phyloP scores from a whole-genome alignment of 139 green algal genomes.

The Zygnema cylindricum region DNA sequence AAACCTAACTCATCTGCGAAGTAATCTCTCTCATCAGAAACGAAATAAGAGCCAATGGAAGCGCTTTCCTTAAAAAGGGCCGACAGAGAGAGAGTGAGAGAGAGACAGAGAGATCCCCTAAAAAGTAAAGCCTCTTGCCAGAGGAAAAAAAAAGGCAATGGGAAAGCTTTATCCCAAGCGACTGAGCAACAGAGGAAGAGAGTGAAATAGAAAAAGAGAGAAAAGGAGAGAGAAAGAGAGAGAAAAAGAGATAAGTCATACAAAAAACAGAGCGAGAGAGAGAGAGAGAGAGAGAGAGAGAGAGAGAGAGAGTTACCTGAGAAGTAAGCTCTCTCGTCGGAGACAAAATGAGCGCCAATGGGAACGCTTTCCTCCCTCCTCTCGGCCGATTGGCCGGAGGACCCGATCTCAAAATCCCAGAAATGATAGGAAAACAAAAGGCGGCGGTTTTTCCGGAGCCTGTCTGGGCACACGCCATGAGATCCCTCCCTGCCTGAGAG shows the following conservation, averaged over 20 bases:
- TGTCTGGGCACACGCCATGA: conserved; percentile 87
- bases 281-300: neutral
- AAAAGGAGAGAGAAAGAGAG: neutral
- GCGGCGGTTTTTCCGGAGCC: conserved; percentile 97
- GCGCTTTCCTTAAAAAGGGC: too few relatives aligned
- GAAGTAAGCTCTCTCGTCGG: conserved; percentile 71
- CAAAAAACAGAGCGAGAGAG: neutral
- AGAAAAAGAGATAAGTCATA: neutral
- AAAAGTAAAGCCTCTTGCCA: too few relatives aligned
- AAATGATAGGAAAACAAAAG: conserved; percentile 98
- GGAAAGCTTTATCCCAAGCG: too few relatives aligned
- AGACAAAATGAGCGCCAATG: conserved; percentile 87
- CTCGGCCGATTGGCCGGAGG: conserved; percentile 60
- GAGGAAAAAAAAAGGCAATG: too few relatives aligned
- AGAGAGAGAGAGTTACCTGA: neutral
- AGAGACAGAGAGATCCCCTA: too few relatives aligned
- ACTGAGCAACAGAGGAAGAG: neutral
- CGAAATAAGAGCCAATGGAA: too few relatives aligned
- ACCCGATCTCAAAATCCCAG: conserved; percentile 82
- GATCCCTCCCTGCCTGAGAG: conserved; percentile 86
- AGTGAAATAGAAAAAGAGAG: neutral
- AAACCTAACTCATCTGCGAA: too few relatives aligned
- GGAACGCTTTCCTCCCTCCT: conserved; percentile 83
- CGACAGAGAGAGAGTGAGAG: too few relatives aligned
- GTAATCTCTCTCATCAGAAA: too few relatives aligned